phyloP scores from a whole-genome alignment of 192 early-diverging fungal species.

The Blastocladiella britannica region DNA sequence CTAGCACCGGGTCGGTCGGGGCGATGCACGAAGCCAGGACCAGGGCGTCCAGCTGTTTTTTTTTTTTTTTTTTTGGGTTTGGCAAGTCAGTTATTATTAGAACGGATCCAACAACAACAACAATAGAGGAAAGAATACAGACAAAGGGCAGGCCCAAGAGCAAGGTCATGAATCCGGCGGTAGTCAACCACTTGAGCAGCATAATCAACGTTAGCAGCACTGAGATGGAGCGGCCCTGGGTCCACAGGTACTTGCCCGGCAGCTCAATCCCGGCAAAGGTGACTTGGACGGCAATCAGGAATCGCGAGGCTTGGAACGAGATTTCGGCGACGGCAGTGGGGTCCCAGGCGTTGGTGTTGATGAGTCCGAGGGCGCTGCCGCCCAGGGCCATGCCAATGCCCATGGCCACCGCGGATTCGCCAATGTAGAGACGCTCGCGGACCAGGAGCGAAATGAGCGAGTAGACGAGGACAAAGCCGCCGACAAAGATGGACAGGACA shows the following conservation, averaged over 20 bases:
- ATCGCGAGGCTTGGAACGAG: slow-evolving; percentile 48
- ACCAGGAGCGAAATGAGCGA: slow-evolving; percentile 9
- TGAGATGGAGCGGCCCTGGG: slow-evolving; percentile 43
- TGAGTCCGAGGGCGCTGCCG: slow-evolving; percentile 41
- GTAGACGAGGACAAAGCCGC: background rate
- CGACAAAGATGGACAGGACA: background rate
- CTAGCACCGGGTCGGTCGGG: slow-evolving; percentile 85
- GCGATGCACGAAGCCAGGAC: slow-evolving; percentile 64
- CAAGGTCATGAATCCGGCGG: slow-evolving; percentile 39
- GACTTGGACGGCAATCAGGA: slow-evolving; percentile 69
- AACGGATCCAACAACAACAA: slow-evolving; percentile 5
- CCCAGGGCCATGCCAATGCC: slow-evolving; percentile 71
- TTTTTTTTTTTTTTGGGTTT: no score
- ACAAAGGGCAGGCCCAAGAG: slow-evolving; percentile 30
- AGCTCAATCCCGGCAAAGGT: slow-evolving; percentile 68
- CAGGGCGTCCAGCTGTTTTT: slow-evolving; percentile 46
- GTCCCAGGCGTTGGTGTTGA: slow-evolving; percentile 41
- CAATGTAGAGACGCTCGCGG: slow-evolving; percentile 5
- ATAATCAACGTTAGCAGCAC: slow-evolving; percentile 63
- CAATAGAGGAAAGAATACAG: slow-evolving; percentile 7
- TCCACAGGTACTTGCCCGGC: slow-evolving; percentile 47
- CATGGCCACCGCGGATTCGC: slow-evolving; percentile 31
- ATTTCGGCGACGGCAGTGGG: slow-evolving; percentile 19
- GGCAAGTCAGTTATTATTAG: slow-evolving; percentile 1
- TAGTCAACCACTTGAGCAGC: slow-evolving; percentile 54